Conservation (phyloP, 352 stramenopile genomes). For the Blastocystis sp. region DNA sequence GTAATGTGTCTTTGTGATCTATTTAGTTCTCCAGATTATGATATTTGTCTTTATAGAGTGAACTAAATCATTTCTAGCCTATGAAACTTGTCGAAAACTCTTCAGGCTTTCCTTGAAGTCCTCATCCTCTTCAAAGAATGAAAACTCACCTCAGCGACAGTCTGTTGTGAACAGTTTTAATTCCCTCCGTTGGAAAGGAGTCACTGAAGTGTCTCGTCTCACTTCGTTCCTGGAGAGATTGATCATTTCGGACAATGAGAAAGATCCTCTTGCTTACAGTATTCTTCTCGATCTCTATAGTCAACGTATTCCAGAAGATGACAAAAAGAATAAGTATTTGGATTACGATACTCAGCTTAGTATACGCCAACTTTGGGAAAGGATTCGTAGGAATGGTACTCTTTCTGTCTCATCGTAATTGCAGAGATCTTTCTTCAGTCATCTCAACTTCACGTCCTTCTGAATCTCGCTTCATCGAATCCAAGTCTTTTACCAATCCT, state of each 20-base stretch:
- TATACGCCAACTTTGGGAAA: slow-evolving; percentile 7
- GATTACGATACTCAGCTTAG: neutral
- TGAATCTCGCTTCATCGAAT: slow-evolving; percentile 1
- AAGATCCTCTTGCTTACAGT: slow-evolving; percentile 15
- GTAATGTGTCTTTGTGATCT: neutral
- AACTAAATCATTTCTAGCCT: neutral
- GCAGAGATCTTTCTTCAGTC: slow-evolving; percentile 36
- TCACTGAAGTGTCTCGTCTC: neutral
- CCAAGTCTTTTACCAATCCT: neutral
- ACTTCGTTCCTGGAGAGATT: slow-evolving; percentile 12
- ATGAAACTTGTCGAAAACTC: neutral
- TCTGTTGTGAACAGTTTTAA: slow-evolving; percentile 32
- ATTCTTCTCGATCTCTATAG: slow-evolving; percentile 48
- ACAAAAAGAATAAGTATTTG: neutral
- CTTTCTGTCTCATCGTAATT: neutral
- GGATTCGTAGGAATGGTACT: neutral
- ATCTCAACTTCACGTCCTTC: slow-evolving; percentile 4
- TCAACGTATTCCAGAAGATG: neutral
- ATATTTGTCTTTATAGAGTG: neutral
- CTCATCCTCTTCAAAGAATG: neutral
- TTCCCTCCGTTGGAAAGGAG: neutral
- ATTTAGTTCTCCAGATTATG: neutral
- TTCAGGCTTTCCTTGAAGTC: slow-evolving; percentile 15
- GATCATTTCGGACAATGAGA: slow-evolving; percentile 11
- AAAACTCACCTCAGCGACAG: slow-evolving; percentile 12